Percentiles rank a stretch among this genome's conserved stretches.
These are phyloP conservation scores for Naganishia kalamii DNA, from an alignment of 768 basidiomycete species.

Conservation along the genomic window DNA sequence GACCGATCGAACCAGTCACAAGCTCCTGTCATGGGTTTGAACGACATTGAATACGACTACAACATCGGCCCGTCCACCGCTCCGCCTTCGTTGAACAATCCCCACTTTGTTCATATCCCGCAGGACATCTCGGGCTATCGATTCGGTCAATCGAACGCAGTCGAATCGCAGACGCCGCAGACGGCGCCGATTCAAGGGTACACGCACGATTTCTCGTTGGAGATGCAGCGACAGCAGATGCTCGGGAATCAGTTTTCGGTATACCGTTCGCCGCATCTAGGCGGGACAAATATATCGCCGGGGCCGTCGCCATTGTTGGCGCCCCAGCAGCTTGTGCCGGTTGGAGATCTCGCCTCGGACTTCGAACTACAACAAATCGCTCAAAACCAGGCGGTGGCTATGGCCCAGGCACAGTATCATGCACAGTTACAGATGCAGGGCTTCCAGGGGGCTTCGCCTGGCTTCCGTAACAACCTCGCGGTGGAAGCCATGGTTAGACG, in stretches of 20 bases:
- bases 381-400: neutral
- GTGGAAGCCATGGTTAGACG: slow-evolving; percentile 8
- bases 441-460: neutral
- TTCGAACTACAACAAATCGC: neutral
- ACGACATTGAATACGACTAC: neutral
- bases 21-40: neutral
- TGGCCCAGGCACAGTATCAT: neutral
- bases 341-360: neutral
- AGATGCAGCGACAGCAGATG: slow-evolving; percentile 1
- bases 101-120: neutral
- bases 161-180: neutral
- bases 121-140: neutral
- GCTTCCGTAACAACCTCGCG: neutral
- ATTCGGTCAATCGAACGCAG: neutral
- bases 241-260: slow-evolving; percentile 1
- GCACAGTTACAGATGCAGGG: neutral
- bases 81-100: neutral
- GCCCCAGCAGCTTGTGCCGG: neutral
- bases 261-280: slow-evolving; percentile 1
- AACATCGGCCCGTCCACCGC: neutral
- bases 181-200: neutral
- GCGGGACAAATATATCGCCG: neutral
- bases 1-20: neutral
- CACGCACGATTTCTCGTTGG: neutral
- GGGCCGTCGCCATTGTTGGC: slow-evolving; percentile 7